Conservation (phyloP, 2,329 filamentous ascomycete genomes). For the Xylaria arbuscula region DNA sequence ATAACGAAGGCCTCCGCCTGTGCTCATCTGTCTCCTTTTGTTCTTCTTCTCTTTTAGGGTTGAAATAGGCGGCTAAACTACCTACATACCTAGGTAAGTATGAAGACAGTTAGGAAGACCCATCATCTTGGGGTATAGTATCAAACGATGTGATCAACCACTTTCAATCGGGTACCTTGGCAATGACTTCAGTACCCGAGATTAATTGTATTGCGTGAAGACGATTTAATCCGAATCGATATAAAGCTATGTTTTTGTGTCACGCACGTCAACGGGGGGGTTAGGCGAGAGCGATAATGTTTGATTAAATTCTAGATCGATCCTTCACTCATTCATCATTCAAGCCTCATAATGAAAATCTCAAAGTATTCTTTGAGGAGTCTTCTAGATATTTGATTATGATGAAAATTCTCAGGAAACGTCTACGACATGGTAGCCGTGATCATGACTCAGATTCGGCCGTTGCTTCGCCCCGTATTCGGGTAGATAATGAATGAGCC, state of each 20-base stretch:
- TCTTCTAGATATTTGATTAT: background rate
- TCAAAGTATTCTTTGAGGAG: background rate
- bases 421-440: slow-evolving; percentile 20
- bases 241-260: slow-evolving; percentile 6
- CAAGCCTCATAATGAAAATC: background rate
- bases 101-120: no score
- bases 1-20: background rate
- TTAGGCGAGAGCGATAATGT: background rate
- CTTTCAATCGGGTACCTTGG: background rate
- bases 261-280: background rate
- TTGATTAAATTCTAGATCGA: background rate
- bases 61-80: background rate
- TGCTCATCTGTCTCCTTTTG: background rate
- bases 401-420: slow-evolving; percentile 7
- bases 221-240: background rate
- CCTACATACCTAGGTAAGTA: background rate
- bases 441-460: slow-evolving; percentile 18
- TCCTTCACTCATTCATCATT: background rate
- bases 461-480: slow-evolving; percentile 1
- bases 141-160: no score
- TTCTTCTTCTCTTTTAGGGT: background rate
- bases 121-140: background rate
- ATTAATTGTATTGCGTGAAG: background rate
- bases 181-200: background rate
- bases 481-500: slow-evolving; percentile 49